These are phyloP conservation scores for Phaseolus lunatus DNA, from an alignment of 306 rosid species.

Conservation along the genomic window DNA sequence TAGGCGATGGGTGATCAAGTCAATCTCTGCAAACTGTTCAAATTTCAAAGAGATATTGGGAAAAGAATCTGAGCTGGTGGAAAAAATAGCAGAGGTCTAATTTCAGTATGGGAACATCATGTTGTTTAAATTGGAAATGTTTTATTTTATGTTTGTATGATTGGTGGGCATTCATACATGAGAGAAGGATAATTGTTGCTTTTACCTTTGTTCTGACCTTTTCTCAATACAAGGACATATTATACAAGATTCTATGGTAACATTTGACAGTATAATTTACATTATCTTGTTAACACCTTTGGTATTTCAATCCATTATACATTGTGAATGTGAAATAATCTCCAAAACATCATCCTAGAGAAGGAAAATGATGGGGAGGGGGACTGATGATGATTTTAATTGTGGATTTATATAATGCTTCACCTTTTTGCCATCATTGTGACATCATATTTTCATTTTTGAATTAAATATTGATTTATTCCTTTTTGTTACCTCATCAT, in stretches of 20 bases:
- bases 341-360: background rate
- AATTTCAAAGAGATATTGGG: conserved; percentile 67
- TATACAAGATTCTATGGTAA: background rate
- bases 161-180: conserved; percentile 28
- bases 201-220: background rate
- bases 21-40: conserved; percentile 68
- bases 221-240: background rate
- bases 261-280: conserved; percentile 9
- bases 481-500: conserved; percentile 39
- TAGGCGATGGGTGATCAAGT: conserved; percentile 95
- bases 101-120: conserved; percentile 54
- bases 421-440: conserved; percentile 10
- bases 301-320: conserved; percentile 18
- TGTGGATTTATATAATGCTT: conserved; percentile 30
- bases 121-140: conserved; percentile 51
- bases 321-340: conserved; percentile 19
- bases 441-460: conserved; percentile 21
- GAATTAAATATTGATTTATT: conserved; percentile 32
- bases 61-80: conserved; percentile 96
- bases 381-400: conserved; percentile 11
- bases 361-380: background rate
- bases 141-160: conserved; percentile 41
- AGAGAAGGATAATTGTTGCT: conserved; percentile 19
- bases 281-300: conserved; percentile 16
- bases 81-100: conserved; percentile 92